Conservation (phyloP, 2,329 filamentous ascomycete species). For the Colletotrichum eleusines region DNA sequence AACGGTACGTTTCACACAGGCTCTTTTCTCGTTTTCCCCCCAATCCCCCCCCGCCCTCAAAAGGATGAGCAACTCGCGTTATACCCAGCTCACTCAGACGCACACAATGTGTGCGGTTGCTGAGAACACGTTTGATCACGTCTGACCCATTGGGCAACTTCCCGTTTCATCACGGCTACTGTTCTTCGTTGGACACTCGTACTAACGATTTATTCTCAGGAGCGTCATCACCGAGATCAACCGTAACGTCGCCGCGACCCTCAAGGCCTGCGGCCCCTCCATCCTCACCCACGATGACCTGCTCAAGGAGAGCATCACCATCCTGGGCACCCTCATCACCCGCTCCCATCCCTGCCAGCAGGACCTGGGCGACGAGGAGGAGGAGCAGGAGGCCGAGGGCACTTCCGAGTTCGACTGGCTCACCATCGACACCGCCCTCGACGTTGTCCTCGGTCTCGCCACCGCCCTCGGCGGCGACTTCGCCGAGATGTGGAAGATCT, state of each 20-base stretch:
- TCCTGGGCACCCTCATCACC: slow-evolving; percentile 83
- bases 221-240: slow-evolving; percentile 95
- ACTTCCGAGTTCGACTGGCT: slow-evolving; percentile 98
- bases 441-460: slow-evolving; percentile 87
- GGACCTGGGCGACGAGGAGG: slow-evolving; percentile 85
- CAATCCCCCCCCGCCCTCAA: neutral
- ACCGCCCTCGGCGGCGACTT: slow-evolving; percentile 85
- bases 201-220: slow-evolving; percentile 66
- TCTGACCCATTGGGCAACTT: slow-evolving; percentile 9
- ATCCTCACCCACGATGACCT: slow-evolving; percentile 80
- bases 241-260: slow-evolving; percentile 88
- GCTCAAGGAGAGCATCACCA: slow-evolving; percentile 80
- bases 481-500: slow-evolving; percentile 92
- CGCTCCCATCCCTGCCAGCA: slow-evolving; percentile 94
- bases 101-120: slow-evolving; percentile 26
- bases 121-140: slow-evolving; percentile 30
- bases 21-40: neutral
- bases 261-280: slow-evolving; percentile 91
- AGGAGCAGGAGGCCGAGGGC: slow-evolving; percentile 79
- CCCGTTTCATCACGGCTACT: slow-evolving; percentile 19
- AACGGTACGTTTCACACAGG: slow-evolving; percentile 80
- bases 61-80: slow-evolving; percentile 26
- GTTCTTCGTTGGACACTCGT: slow-evolving; percentile 42
- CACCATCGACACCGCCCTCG: slow-evolving; percentile 92
- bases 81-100: slow-evolving; percentile 32